A percentile compares a stretch with the other conserved stretches of the same genome.
phyloP scores from a whole-genome alignment of 306 rosid species.

The Erythrophleum fordii region DNA sequence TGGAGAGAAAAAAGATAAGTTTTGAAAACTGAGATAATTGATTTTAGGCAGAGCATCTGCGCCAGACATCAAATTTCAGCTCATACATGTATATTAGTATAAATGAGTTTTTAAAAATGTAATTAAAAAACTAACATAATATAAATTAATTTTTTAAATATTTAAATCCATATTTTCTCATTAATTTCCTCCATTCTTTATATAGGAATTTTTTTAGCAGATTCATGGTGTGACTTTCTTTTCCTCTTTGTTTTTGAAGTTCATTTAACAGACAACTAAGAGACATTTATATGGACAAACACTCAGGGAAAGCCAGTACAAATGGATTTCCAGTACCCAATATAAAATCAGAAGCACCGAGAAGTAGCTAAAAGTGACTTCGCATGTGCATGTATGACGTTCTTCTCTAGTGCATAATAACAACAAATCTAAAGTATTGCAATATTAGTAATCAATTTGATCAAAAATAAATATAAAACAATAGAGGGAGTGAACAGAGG shows the following conservation, averaged over 20 bases:
- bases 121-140: neutral
- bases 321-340: neutral
- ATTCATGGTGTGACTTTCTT: constrained; percentile 16
- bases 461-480: constrained; percentile 5
- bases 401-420: neutral
- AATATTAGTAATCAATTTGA: neutral
- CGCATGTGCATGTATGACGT: neutral
- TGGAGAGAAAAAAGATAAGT: neutral
- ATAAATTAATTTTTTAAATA: neutral
- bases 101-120: neutral
- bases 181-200: neutral
- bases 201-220: neutral
- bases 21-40: neutral
- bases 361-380: constrained; percentile 18
- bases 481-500: neutral
- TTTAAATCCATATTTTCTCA: neutral
- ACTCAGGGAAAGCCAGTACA: neutral
- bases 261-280: neutral
- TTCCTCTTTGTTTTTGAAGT: constrained; percentile 13
- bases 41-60: neutral
- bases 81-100: neutral
- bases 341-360: constrained; percentile 2
- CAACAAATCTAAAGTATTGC: neutral
- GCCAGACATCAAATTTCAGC: constrained; percentile 2
- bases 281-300: neutral